Evolutionary conservation across 805 yeast genomes (phyloP).

Genomic region (Starmerella tilneyi): DNA sequence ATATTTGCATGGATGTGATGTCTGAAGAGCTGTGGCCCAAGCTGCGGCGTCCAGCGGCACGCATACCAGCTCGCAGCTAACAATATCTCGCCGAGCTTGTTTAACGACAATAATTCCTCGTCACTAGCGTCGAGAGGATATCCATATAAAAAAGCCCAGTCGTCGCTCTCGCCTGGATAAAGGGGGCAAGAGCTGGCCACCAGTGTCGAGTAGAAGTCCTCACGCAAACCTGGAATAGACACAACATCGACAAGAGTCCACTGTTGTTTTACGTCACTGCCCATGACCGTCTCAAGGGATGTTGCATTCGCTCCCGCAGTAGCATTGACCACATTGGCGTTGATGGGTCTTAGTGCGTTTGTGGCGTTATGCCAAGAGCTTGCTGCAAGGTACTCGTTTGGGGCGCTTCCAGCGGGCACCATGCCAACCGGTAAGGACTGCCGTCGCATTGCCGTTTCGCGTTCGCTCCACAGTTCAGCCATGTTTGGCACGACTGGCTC

Average conservation of each 20-base stretch:
- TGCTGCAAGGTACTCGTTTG: too few species aligned
- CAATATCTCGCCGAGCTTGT: slow-evolving; percentile 4
- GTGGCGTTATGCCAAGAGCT: too few species aligned
- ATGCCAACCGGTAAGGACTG: neutral
- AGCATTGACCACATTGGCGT: too few species aligned
- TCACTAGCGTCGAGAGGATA: neutral
- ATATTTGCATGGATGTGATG: neutral
- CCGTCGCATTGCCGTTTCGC: neutral
- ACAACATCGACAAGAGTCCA: neutral
- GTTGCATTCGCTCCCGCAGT: too few species aligned
- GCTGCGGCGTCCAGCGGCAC: slow-evolving; percentile 4
- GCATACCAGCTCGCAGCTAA: neutral
- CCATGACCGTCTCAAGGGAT: too few species aligned
- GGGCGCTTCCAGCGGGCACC: too few species aligned
- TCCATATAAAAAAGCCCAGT: neutral
- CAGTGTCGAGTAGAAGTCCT: slow-evolving; percentile 14
- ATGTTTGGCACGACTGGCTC: neutral
- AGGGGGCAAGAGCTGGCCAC: slow-evolving; percentile 9
- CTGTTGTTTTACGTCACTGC: too few species aligned
- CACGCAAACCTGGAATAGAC: slow-evolving; percentile 3
- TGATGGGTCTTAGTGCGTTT: too few species aligned
- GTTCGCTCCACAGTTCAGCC: neutral
- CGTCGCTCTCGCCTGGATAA: neutral
- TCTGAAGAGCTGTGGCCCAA: neutral
- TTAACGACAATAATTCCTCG: neutral